Percentiles rank a stretch among this genome's conserved stretches.
Conservation (phyloP, 108 stramenopile species). For the Cyclotella distinguenda region DNA sequence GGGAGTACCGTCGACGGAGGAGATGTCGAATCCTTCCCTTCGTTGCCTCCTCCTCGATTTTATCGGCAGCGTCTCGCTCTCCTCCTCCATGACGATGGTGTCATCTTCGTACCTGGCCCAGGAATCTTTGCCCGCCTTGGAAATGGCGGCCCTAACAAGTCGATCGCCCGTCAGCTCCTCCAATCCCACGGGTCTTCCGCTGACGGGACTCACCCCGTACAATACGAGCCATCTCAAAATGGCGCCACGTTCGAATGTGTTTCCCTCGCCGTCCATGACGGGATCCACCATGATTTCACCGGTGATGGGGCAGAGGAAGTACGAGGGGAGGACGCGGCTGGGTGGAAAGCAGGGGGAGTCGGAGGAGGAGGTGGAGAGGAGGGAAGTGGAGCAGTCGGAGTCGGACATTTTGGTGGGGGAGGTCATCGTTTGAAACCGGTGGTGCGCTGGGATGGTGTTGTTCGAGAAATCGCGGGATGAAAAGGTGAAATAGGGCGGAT, state of each 20-base stretch:
- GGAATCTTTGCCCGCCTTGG: constrained; percentile 3
- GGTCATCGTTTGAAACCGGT: too few species aligned
- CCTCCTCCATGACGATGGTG: background rate
- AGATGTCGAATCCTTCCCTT: background rate
- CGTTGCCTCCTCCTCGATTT: background rate
- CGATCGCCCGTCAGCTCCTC: background rate
- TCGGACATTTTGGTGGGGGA: too few species aligned
- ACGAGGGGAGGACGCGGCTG: background rate
- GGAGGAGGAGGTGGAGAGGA: background rate
- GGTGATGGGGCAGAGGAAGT: constrained; percentile 14
- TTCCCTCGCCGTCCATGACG: constrained; percentile 8
- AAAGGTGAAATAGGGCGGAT: too few species aligned
- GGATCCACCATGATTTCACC: constrained; percentile 2
- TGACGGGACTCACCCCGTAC: background rate
- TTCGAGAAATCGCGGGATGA: too few species aligned
- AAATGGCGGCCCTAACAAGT: constrained; percentile 6
- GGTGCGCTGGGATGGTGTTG: too few species aligned
- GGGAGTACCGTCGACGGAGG: background rate
- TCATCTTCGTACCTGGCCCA: constrained; percentile 15
- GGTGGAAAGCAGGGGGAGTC: background rate
- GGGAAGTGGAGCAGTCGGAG: background rate
- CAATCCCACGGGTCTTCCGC: background rate
- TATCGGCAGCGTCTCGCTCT: background rate
- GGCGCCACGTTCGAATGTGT: constrained; percentile 5
- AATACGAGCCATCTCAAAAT: constrained; percentile 11